Conservation (phyloP, 768 basidiomycete genomes). For the Panus rudis region DNA sequence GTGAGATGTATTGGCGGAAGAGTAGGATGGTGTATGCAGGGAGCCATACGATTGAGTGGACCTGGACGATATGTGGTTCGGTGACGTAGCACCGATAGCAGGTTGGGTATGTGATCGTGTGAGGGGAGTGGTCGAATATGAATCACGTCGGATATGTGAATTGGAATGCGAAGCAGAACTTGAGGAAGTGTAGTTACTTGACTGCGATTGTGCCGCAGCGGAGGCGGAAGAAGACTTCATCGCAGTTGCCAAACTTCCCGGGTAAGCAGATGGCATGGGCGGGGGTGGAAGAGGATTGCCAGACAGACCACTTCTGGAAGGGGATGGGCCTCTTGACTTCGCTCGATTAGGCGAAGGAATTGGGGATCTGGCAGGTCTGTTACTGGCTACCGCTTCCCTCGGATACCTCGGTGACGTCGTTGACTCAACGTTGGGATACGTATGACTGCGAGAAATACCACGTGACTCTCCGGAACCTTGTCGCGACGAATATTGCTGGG, state of each 20-base stretch:
- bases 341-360: neutral
- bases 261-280: slow-evolving; percentile 11
- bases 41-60: too few relatives aligned
- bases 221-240: too few relatives aligned
- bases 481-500: neutral
- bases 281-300: slow-evolving; percentile 20
- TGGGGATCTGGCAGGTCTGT: neutral
- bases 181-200: neutral
- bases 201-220: slow-evolving; percentile 1
- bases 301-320: neutral
- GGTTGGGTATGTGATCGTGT: too few relatives aligned
- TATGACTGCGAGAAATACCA: slow-evolving; percentile 15
- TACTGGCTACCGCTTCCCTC: neutral
- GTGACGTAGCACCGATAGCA: too few relatives aligned
- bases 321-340: neutral
- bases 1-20: slow-evolving; percentile 1
- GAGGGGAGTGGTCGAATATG: too few relatives aligned
- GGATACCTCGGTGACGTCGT: too few relatives aligned
- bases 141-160: too few relatives aligned
- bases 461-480: neutral
- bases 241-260: too few relatives aligned
- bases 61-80: too few relatives aligned
- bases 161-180: neutral
- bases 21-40: neutral
- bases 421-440: slow-evolving; percentile 13